Evolutionary conservation across 1,139 yeast species (phyloP), one percentile per base, ranked within the genome.

Genomic region (Candida sanyaensis): DNA sequence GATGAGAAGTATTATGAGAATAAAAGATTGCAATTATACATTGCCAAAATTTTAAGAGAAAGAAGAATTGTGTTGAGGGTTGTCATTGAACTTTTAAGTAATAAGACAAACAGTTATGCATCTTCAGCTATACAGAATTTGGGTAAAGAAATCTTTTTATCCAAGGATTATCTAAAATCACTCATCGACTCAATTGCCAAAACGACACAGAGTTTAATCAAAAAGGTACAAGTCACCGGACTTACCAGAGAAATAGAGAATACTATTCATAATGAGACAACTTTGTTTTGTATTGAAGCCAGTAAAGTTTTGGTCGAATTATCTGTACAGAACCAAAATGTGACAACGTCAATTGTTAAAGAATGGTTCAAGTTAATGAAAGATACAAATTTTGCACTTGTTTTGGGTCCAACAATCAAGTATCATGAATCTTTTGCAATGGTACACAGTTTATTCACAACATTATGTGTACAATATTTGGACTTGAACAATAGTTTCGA

Each of bases 351-450:
- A 50, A 51, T 59, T 1, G 75, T 81, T 1, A 48, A 62, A 2
- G 59, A 67, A 9, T 89, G 96, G 96, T 84, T 86, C 53, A 58
- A 69, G 5, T 64, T 82, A 24, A 73, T 83, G 75, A 64, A 69
- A 12, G 59, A 66, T 5, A 71, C 77, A 2, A 68, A 69, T 41
- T 81, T 74, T 54, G 68, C 77, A 27, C 50, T 65, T 32, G 48
- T 57, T 2, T 53, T 64, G 46, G 65, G 66, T 6, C 64, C 73
- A 10, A 57, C 59, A 37, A 60, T 66, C 7, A 57, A 65, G 6
- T 62, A 68, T 23, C 57, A 57, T 0, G 81, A 76, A 42, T 54
- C 74, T 1, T 68, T 64, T 46, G 59, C 66, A 10, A 75, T 80
- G 34, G 60, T 82, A 10, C 76, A 76, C 49, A 73, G 80, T 0